Evolutionary conservation across 2,329 filamentous ascomycete genomes (phyloP), one percentile per base, ranked within the genome.

Genomic region (Colletotrichum musicola): DNA sequence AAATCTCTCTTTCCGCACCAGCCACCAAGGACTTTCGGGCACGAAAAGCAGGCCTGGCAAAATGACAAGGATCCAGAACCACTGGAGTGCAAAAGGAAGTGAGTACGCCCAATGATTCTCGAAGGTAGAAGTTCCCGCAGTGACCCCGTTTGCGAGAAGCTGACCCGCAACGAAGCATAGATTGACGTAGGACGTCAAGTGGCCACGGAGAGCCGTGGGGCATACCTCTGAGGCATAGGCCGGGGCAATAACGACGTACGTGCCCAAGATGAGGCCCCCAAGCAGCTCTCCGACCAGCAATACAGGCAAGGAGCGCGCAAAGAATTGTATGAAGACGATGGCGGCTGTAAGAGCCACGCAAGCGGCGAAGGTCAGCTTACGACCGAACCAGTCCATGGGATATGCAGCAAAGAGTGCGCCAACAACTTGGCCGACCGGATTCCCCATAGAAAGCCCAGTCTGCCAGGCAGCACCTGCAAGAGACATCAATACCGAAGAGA

Each of bases 251-350:
- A 88, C 85, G 5, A 87, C 87, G 74, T 88, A 90, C 61, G 85
- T 87, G 3, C 88, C 88, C n/a, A 89, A 81, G 0, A 90, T 85
- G 6, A 90, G 79, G 1, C 89, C 89, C 25, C 86, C 85, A 0
- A 91, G 80, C 2, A 92, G 79, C 79, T 91, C 88, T 30, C 88
- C 87, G 2, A 86, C 86, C n/a, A 90, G 83, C 2, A 91, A 80
- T 13, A 86, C 84, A 7, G 82, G 73, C 13, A 89, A 80, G 1
- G 84, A 86, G 2, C 84, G 82, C 13, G 88, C 87, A 72, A 90
- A 90, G 79, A 90, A 90, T 71, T 90, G 87, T 63, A 90, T 84
- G 74, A 90, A 90, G 65, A 90, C 84, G 47, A 89, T 84, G 1
- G 78, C 81, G 13, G 83, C 82, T 2, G 85, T 86, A 68, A 84